Percentiles rank a stretch among this genome's conserved stretches.
Conservation (phyloP, 495 filamentous ascomycete species). For the Thermochaetoides thermophila region DNA sequence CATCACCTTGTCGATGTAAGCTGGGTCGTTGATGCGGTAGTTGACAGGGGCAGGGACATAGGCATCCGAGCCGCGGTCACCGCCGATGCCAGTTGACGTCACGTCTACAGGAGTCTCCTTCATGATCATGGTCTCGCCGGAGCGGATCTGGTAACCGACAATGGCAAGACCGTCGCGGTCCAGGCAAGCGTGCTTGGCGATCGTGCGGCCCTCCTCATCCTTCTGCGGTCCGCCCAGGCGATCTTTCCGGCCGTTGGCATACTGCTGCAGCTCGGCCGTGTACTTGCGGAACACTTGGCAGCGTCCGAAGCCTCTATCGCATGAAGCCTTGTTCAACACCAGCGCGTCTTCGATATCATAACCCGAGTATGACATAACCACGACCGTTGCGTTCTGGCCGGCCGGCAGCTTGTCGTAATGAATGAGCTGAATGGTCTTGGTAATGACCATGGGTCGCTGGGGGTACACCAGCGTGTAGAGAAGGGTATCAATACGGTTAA, state of each 20-base stretch:
- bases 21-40: conserved; percentile 71
- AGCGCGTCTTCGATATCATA: conserved; percentile 99
- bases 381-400: conserved; percentile 90
- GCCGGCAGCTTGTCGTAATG: conserved; percentile 96
- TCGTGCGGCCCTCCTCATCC: conserved; percentile 34
- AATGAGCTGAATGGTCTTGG: conserved; percentile 86
- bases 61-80: conserved; percentile 45
- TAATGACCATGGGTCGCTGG: conserved; percentile 94
- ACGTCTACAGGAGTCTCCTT: conserved; percentile 70
- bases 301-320: conserved; percentile 85
- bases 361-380: conserved; percentile 97
- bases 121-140: conserved; percentile 73
- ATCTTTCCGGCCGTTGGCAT: conserved; percentile 67
- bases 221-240: conserved; percentile 49
- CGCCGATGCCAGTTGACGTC: conserved; percentile 44
- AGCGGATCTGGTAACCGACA: conserved; percentile 58
- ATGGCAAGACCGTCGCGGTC: conserved; percentile 70
- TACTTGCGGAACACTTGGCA: conserved; percentile 94
- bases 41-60: conserved; percentile 56
- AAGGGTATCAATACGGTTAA: conserved; percentile 85
- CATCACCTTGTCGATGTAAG: conserved; percentile 90
- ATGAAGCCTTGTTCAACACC: conserved; percentile 88
- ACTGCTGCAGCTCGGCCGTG: conserved; percentile 58
- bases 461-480: conserved; percentile 96
- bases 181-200: conserved; percentile 59